Percentiles rank a stretch among this genome's conserved stretches.
These are phyloP conservation scores for Anisodus acutangulus DNA, from an alignment of 257 asterid species.

Conservation along the genomic window DNA sequence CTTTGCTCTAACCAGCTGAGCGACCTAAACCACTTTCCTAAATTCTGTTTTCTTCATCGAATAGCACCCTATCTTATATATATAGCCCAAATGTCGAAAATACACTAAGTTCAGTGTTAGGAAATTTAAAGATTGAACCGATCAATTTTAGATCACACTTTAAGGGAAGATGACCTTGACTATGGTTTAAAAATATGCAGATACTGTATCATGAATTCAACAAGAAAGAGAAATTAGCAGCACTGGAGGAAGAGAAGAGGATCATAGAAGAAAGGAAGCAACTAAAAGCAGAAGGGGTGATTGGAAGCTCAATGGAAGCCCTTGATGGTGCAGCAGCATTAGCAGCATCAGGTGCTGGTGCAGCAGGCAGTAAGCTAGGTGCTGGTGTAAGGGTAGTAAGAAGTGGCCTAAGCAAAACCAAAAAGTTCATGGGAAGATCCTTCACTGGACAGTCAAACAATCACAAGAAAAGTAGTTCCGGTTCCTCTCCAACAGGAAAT, in stretches of 20 bases:
- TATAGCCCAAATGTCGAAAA: too few species aligned
- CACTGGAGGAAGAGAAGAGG: slow-evolving; percentile 88
- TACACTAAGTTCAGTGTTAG: too few species aligned
- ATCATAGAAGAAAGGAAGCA: slow-evolving; percentile 78
- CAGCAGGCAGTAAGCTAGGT: slow-evolving; percentile 73
- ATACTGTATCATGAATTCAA: slow-evolving; percentile 74
- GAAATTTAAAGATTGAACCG: not conserved
- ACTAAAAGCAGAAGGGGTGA: slow-evolving; percentile 83
- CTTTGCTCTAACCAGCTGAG: too few species aligned
- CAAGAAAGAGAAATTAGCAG: slow-evolving; percentile 84
- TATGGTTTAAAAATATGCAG: slow-evolving; percentile 42
- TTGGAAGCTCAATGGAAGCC: slow-evolving; percentile 96
- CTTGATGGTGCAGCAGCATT: slow-evolving; percentile 83
- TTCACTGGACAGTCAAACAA: slow-evolving; percentile 58
- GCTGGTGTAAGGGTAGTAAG: slow-evolving; percentile 77
- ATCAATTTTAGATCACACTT: not conserved
- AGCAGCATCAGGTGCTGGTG: slow-evolving; percentile 63
- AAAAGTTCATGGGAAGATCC: slow-evolving; percentile 86
- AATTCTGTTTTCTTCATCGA: too few species aligned
- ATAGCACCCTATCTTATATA: too few species aligned
- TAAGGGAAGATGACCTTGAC: not conserved
- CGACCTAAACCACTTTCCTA: too few species aligned
- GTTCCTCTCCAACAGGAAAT: slow-evolving; percentile 12
- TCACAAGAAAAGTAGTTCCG: slow-evolving; percentile 14
- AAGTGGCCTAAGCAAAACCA: slow-evolving; percentile 84